These are phyloP conservation scores for Fusarium fracticaudum DNA, from an alignment of 2,329 filamentous ascomycete species.

Conservation along the genomic window DNA sequence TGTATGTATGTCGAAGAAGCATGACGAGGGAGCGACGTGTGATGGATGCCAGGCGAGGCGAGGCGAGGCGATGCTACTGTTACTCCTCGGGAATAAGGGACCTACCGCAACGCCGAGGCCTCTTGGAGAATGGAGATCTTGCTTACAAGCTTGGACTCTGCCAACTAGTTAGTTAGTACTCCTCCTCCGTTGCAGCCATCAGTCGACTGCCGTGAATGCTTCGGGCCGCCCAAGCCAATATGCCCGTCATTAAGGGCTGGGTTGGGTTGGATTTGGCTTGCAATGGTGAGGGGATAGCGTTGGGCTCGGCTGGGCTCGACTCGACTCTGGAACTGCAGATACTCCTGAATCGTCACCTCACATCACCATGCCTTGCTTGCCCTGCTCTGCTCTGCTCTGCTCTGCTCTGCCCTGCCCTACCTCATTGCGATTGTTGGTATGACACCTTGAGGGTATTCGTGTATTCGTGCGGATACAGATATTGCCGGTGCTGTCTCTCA, in stretches of 20 bases:
- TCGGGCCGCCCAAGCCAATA: slow-evolving; percentile 36
- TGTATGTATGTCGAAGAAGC: neutral
- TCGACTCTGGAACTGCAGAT: slow-evolving; percentile 10
- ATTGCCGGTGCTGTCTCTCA: neutral
- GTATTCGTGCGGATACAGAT: neutral
- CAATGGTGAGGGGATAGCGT: slow-evolving; percentile 12
- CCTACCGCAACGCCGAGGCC: slow-evolving; percentile 20
- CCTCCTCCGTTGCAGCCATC: slow-evolving; percentile 10
- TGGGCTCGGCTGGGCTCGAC: slow-evolving; percentile 1
- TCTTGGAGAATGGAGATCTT: slow-evolving; percentile 24
- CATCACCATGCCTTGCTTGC: neutral
- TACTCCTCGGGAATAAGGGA: slow-evolving; percentile 29
- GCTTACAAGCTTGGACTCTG: neutral
- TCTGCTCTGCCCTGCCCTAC: neutral
- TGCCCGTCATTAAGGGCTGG: slow-evolving; percentile 21
- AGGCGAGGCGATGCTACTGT: slow-evolving; percentile 1
- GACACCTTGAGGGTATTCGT: neutral
- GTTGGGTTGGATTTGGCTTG: slow-evolving; percentile 5
- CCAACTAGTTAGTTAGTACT: no score
- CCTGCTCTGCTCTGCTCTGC: neutral
- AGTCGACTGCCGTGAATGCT: slow-evolving; percentile 31
- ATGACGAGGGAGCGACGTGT: neutral
- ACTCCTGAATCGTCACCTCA: slow-evolving; percentile 20
- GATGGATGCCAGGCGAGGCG: neutral
- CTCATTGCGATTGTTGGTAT: neutral